Evolutionary conservation across 108 stramenopile species (phyloP), one percentile per base, ranked within the genome.

Genomic region (Nannochloropsis oceanica): DNA sequence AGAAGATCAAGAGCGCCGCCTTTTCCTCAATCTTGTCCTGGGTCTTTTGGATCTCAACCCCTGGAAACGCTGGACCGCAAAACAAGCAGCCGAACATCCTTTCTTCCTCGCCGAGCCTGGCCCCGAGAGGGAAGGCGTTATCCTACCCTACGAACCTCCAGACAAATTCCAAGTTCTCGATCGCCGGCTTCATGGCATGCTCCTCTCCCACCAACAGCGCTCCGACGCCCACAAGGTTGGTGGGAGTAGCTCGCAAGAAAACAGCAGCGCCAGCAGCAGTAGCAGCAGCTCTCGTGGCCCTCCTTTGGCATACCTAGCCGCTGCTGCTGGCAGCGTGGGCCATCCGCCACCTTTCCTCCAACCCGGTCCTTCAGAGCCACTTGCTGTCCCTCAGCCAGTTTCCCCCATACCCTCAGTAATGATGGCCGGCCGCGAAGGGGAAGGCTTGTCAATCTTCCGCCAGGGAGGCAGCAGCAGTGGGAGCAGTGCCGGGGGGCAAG

Each of bases 21-120:
- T 84, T 13, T 90, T 91, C 89, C 43, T 90, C 24, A 85, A 90
- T 81, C 90, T 91, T 43, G 43, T 90, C 25, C 44, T 44, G 14
- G 90, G 89, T 27, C 44, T 90, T 9, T 79, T 91, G n/a, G 27
- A 84, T 13, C 42, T 89, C 12, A 87, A 91, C 85, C 91, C 91
- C 3, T 87, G 83, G 46, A 46, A 87, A 44, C 89, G 91, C 20
- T 89, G 88, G 86, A 91, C 88, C 26, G 84, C 91, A 1, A 84
- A 87, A 83, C 90, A 90, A 85, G 91, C 83, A 25, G 11, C 44
- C 42, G 34, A 26, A 79, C 88, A 86, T 46, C 85, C 85, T 25
- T 86, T 84, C 87, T 13, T 13, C 44, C 44, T 13, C 14, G 80
- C 26, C 42, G 27, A 42, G 3, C 18, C 43, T 24, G 10, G 27